A percentile compares a stretch with the other conserved stretches of the same genome.
Conservation (phyloP, 2,329 filamentous ascomycete species). For the Clonostachys byssicola region DNA sequence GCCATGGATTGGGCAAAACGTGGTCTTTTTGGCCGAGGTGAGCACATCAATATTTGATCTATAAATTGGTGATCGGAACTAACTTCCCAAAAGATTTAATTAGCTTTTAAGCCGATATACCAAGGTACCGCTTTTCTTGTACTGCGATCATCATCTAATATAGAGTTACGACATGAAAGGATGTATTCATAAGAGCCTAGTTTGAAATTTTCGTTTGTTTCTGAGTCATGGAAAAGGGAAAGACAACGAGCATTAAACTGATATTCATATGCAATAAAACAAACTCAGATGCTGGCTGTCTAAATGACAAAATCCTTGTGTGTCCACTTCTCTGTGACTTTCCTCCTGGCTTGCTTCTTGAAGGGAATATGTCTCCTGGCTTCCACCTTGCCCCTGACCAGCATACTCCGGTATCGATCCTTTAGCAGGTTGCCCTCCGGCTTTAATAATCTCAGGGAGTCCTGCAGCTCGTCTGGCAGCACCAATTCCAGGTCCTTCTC, state of each 20-base stretch:
- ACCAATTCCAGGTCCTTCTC: constrained; percentile 79
- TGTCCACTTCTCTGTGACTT: constrained; percentile 91
- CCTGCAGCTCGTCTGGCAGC: constrained; percentile 76
- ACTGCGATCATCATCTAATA: neutral
- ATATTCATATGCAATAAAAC: constrained; percentile 1
- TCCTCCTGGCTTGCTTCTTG: constrained; percentile 75
- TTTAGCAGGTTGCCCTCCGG: constrained; percentile 94
- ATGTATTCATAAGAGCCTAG: neutral
- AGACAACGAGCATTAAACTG: neutral
- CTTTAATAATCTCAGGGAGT: constrained; percentile 77
- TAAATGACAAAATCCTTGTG: constrained; percentile 79
- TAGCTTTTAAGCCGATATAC: constrained; percentile 34
- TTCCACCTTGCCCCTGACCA: constrained; percentile 88
- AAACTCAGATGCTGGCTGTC: constrained; percentile 2
- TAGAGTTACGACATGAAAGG: neutral
- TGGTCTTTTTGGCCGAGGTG: constrained; percentile 91
- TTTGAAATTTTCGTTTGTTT: neutral
- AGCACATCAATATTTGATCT: constrained; percentile 25
- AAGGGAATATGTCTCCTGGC: constrained; percentile 73
- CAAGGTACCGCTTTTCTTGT: neutral
- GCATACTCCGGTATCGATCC: constrained; percentile 84
- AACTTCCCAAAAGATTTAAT: constrained; percentile 36
- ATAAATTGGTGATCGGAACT: constrained; percentile 1
- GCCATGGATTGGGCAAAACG: constrained; percentile 99
- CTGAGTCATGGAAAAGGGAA: neutral